These are phyloP conservation scores for Parastagonospora avenae DNA, from an alignment of 2,329 filamentous ascomycete species.

Conservation along the genomic window DNA sequence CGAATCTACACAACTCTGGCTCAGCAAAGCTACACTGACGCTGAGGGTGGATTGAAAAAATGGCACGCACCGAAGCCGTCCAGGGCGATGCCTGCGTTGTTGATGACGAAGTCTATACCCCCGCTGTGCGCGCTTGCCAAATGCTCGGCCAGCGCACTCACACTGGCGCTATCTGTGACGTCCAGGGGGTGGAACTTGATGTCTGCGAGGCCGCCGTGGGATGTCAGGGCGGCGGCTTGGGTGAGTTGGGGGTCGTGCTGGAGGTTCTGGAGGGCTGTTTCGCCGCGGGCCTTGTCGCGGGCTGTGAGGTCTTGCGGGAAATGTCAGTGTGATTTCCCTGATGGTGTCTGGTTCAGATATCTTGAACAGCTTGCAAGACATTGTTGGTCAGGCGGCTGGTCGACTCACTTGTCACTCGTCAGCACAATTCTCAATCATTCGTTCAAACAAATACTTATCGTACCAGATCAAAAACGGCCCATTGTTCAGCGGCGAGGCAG, in stretches of 20 bases:
- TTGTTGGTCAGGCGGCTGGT: not conserved
- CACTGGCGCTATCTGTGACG: constrained; percentile 53
- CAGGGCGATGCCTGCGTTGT: constrained; percentile 59
- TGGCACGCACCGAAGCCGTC: constrained; percentile 55
- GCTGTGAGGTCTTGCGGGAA: constrained; percentile 52
- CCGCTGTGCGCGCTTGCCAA: constrained; percentile 53
- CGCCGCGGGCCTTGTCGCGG: constrained; percentile 54
- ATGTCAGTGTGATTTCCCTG: not conserved
- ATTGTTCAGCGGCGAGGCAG: constrained; percentile 53
- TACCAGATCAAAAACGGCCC: constrained; percentile 55
- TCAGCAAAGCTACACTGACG: too few species aligned
- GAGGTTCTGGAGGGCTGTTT: constrained; percentile 53
- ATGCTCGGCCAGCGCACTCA: constrained; percentile 49
- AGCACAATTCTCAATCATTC: too few species aligned
- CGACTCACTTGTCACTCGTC: too few species aligned
- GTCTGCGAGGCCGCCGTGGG: constrained; percentile 46
- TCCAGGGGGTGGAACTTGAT: constrained; percentile 57
- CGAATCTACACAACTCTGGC: too few species aligned
- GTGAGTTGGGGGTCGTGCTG: constrained; percentile 53
- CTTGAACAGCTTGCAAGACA: not conserved
- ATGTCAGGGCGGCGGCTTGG: constrained; percentile 52
- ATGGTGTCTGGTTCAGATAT: too few species aligned
- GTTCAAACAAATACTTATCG: not conserved
- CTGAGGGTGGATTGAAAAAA: too few species aligned
- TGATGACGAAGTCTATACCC: constrained; percentile 59